Conservation (phyloP, 768 basidiomycete genomes). For the Steccherinum ochraceum region DNA sequence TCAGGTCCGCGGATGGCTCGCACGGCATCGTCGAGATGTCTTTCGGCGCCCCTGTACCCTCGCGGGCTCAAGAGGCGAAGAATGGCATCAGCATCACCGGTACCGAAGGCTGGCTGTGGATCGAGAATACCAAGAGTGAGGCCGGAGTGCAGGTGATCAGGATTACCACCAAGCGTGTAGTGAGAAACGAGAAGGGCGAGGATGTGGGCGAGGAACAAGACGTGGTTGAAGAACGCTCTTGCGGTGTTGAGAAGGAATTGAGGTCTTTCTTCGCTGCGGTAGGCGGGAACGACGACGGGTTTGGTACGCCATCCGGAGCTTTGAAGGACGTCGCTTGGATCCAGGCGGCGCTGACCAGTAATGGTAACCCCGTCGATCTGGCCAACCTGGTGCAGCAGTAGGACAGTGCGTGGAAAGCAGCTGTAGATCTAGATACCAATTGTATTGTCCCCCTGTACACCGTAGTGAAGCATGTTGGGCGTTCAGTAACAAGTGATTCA, state of each 20-base stretch:
- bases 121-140: conserved; percentile 20
- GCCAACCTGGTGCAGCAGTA: conserved; percentile 23
- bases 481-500: too few relatives aligned
- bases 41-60: conserved; percentile 48
- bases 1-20: conserved; percentile 39
- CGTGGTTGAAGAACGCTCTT: conserved; percentile 39
- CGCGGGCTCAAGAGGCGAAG: conserved; percentile 22
- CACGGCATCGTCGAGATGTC: conserved; percentile 61
- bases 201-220: conserved; percentile 32
- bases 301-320: conserved; percentile 58
- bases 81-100: conserved; percentile 51
- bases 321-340: conserved; percentile 76
- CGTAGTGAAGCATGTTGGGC: too few relatives aligned
- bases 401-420: background rate
- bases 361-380: conserved; percentile 56
- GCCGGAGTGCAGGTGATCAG: conserved; percentile 16
- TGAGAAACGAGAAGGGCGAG: conserved; percentile 33
- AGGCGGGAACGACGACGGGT: conserved; percentile 39
- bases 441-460: too few relatives aligned
- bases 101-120: conserved; percentile 52
- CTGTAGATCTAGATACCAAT: too few relatives aligned
- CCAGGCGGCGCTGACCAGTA: conserved; percentile 66
- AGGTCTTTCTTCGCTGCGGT: conserved; percentile 53
- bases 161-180: conserved; percentile 28
- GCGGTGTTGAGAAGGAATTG: conserved; percentile 54